Percentiles rank a stretch among this genome's conserved stretches.
Evolutionary conservation across 1,139 yeast species (phyloP).

Genomic region (Nematodospora anomalae): DNA sequence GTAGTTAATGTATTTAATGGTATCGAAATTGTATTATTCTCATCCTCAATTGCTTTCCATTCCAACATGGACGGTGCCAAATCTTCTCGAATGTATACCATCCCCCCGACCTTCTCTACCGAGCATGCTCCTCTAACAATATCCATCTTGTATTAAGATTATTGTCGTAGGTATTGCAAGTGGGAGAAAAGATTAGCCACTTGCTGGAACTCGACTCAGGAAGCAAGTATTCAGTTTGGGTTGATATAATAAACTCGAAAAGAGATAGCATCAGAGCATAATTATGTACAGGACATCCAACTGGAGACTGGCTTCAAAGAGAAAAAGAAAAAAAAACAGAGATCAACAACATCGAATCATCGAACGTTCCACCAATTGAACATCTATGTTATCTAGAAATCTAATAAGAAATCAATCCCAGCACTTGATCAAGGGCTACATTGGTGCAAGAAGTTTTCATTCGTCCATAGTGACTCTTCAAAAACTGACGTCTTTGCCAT

Average conservation of each 20-base stretch:
- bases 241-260: no score
- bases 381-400: neutral
- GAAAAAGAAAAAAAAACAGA: slow-evolving; percentile 1
- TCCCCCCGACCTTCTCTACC: slow-evolving; percentile 66
- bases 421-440: neutral
- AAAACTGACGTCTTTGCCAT: neutral
- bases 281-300: no score
- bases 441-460: neutral
- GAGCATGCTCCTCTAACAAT: slow-evolving; percentile 64
- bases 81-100: slow-evolving; percentile 65
- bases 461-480: neutral
- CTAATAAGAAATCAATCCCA: neutral
- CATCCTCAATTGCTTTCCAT: slow-evolving; percentile 69
- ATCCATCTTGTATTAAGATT: slow-evolving; percentile 27
- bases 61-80: slow-evolving; percentile 60
- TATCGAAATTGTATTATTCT: slow-evolving; percentile 47
- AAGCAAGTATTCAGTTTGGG: no score
- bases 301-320: no score
- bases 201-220: no score
- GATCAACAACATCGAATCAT: neutral
- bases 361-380: neutral
- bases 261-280: no score
- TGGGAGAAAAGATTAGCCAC: no score
- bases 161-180: no score
- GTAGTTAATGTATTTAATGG: slow-evolving; percentile 55